phyloP scores from a whole-genome alignment of 345 rosid genomes.

The Eucalyptus decipiens region DNA sequence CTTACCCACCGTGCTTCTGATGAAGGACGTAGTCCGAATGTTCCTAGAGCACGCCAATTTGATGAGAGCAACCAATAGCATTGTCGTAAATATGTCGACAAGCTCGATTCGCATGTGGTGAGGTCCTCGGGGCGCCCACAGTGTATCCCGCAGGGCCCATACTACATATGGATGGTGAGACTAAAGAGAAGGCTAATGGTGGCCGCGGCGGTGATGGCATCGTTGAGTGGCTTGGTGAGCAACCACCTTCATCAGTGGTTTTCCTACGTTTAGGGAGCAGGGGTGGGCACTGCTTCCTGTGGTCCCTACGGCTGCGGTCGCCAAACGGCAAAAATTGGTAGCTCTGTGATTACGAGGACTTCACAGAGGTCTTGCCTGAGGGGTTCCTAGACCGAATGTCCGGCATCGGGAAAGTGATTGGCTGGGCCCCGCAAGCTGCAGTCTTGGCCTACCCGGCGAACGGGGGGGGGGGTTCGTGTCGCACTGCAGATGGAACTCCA shows the following conservation, averaged over 20 bases:
- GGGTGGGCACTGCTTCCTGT: slow-evolving; percentile 33
- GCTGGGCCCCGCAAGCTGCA: slow-evolving; percentile 37
- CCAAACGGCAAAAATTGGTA: neutral
- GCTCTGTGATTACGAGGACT: neutral
- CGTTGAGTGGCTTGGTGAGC: slow-evolving; percentile 33
- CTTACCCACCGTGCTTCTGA: neutral
- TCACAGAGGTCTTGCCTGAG: slow-evolving; percentile 13
- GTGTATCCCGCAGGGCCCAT: slow-evolving; percentile 44
- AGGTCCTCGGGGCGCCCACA: neutral
- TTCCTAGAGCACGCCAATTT: neutral
- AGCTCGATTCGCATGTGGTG: slow-evolving; percentile 16
- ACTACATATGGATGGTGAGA: slow-evolving; percentile 5
- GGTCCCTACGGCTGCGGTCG: slow-evolving; percentile 14
- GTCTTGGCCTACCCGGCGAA: neutral
- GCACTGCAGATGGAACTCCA: slow-evolving; percentile 46
- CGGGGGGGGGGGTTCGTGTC: slow-evolving; percentile 43
- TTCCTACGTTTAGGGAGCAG: slow-evolving; percentile 52
- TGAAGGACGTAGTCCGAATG: neutral
- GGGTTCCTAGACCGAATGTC: slow-evolving; percentile 24
- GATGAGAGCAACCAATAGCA: slow-evolving; percentile 8
- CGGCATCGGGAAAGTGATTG: slow-evolving; percentile 3
- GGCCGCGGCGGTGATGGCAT: neutral
- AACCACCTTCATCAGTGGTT: slow-evolving; percentile 34
- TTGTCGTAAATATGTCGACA: slow-evolving; percentile 14
- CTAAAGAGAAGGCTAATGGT: neutral